phyloP scores from a whole-genome alignment of 2,329 filamentous ascomycete species.

The Torrubiella hemipterigena region DNA sequence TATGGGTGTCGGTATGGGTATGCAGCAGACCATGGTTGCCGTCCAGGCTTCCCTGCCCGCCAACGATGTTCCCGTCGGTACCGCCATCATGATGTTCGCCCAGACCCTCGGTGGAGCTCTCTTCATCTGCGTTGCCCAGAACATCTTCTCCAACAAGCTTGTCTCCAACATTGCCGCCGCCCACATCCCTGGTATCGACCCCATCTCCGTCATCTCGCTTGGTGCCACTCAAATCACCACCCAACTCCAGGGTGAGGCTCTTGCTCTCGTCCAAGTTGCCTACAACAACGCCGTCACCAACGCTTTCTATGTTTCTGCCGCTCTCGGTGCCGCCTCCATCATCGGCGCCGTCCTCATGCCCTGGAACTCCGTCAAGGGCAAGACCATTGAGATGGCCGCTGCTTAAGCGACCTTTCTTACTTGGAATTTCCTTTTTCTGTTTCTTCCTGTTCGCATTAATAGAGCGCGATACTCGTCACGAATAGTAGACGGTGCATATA shows the following conservation, averaged over 20 bases:
- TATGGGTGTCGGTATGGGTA: slow-evolving; percentile 25
- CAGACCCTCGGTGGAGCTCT: slow-evolving; percentile 31
- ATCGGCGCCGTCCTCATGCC: slow-evolving; percentile 31
- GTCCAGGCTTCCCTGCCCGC: slow-evolving; percentile 30
- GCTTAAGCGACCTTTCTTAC: slow-evolving; percentile 7
- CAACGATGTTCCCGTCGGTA: slow-evolving; percentile 32
- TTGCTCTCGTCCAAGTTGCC: slow-evolving; percentile 22
- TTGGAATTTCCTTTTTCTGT: not conserved
- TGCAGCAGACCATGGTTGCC: slow-evolving; percentile 32
- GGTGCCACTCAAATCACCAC: slow-evolving; percentile 26
- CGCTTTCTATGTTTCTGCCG: slow-evolving; percentile 30
- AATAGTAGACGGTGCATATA: too few species aligned
- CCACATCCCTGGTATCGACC: slow-evolving; percentile 22
- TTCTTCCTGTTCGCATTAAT: too few species aligned
- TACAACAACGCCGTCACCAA: slow-evolving; percentile 32
- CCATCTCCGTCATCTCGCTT: slow-evolving; percentile 16
- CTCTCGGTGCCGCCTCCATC: slow-evolving; percentile 29
- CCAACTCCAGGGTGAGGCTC: slow-evolving; percentile 14
- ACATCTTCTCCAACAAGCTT: slow-evolving; percentile 36
- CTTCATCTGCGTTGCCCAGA: slow-evolving; percentile 39
- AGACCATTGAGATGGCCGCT: slow-evolving; percentile 25
- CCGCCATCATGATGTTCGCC: slow-evolving; percentile 32
- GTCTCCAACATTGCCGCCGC: slow-evolving; percentile 21
- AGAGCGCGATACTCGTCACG: too few species aligned
- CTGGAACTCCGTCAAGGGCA: slow-evolving; percentile 46